Evolutionary conservation across 2,329 filamentous ascomycete species (phyloP).

Genomic region (Lasiodiplodia sp.): DNA sequence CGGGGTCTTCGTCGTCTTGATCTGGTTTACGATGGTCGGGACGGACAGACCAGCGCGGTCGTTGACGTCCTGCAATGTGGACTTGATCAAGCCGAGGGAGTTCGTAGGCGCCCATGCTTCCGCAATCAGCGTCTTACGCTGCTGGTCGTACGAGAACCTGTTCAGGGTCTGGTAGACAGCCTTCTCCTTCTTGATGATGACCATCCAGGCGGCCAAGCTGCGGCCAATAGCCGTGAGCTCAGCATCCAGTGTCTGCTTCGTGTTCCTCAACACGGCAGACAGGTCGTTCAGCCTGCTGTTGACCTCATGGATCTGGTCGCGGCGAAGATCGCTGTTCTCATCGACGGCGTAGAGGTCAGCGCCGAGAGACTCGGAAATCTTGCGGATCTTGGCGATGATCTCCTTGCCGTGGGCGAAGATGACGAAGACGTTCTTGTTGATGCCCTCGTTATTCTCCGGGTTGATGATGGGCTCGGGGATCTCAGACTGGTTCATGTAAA

Average conservation of each 20-base stretch:
- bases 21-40: conserved; percentile 97
- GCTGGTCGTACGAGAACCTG: conserved; percentile 94
- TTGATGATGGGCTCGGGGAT: conserved; percentile 93
- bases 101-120: conserved; percentile 98
- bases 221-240: conserved; percentile 94
- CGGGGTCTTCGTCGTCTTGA: conserved; percentile 95
- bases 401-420: conserved; percentile 99
- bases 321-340: conserved; percentile 92
- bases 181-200: conserved; percentile 98
- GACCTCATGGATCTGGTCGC: conserved; percentile 97
- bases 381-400: conserved; percentile 97
- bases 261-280: conserved; percentile 91
- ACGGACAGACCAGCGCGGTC: conserved; percentile 95
- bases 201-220: conserved; percentile 94
- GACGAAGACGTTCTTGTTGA: conserved; percentile 98
- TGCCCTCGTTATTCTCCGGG: conserved; percentile 87
- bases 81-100: conserved; percentile 85
- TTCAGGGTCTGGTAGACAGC: conserved; percentile 95
- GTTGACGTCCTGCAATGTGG: conserved; percentile 94
- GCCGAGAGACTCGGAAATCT: conserved; percentile 97
- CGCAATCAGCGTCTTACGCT: conserved; percentile 93
- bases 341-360: conserved; percentile 97
- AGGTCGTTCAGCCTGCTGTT: conserved; percentile 92
- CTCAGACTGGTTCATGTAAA: conserved; percentile 99
- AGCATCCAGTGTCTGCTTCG: conserved; percentile 89